Base-by-base conservation (phyloP, 176 grass and related monocot species). In the Oryza australiensis region DNA sequence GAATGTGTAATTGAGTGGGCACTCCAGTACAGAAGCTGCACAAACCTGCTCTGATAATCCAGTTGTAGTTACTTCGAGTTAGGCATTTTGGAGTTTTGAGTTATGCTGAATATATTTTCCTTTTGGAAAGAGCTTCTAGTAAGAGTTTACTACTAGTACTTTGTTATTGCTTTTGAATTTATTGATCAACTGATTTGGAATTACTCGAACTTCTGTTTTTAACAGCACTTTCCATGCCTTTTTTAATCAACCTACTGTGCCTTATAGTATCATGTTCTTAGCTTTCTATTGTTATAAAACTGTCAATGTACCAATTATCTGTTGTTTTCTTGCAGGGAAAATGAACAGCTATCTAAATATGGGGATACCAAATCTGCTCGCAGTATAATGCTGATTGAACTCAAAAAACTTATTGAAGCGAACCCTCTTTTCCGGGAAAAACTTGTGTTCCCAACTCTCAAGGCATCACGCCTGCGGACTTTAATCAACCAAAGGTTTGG, bases 351-450 rank as follows among this genome's bases (percentile, higher is more conserved):
- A 53, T 98, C 95, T 26, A 98, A 95, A 81, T 98, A 98, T 30
- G 92, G 90, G 62, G 95, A 98, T 68, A 95, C 95, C 24, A 93
- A 95, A 91, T 95, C 93, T 80, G 95, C 95, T 74, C 82, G 95
- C 66, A 81, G 86, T 81, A 93, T 95, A 79, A 95, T 98, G 95
- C 88, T 98, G 35, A 86, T 95, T 35, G 95, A 98, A 79, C 90
- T 98, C 0, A 98, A 98, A 82, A 98, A 98, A 75, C 81, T 98
- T 75, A 98, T 98, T 66, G 93, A 98, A 90, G 95, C 95, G 37
- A 98, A 98, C 62, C 95, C 95, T 23, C 92, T 98, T 80, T 95
- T 98, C 81, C 87, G 87, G 66, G 95, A 98, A 72, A 98, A 98
- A 75, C 89, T 98, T 43, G 82, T 77, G 67, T 98, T 95, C 81